These are phyloP conservation scores for Ramularia endophylla DNA, from an alignment of 2,329 filamentous ascomycete genomes.

Conservation along the genomic window DNA sequence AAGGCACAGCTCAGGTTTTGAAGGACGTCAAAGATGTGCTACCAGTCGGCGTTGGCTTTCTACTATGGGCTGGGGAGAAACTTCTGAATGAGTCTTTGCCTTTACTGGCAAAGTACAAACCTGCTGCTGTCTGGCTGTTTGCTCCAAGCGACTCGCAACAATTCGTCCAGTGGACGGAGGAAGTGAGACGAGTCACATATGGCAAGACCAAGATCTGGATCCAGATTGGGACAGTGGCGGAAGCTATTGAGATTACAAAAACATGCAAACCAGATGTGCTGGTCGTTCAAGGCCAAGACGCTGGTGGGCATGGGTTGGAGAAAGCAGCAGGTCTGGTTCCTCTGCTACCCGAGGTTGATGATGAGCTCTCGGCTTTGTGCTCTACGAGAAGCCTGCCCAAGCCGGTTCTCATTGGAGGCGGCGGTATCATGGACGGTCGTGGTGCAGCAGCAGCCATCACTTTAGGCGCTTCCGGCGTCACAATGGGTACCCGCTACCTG, in stretches of 20 bases:
- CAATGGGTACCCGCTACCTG: constrained; percentile 60
- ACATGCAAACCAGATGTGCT: constrained; percentile 51
- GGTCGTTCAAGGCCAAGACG: constrained; percentile 59
- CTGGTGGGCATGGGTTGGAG: constrained; percentile 57
- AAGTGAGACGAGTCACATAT: constrained; percentile 29
- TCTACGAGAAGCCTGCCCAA: constrained; percentile 8
- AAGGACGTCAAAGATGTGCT: constrained; percentile 27
- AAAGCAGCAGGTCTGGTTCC: constrained; percentile 50
- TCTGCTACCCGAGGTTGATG: constrained; percentile 53
- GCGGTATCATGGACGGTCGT: constrained; percentile 53
- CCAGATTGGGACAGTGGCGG: constrained; percentile 55
- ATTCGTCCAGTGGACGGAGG: constrained; percentile 29
- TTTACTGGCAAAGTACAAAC: constrained; percentile 43
- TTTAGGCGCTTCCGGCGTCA: constrained; percentile 49
- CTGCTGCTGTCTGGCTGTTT: constrained; percentile 62
- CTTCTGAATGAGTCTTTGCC: constrained; percentile 43
- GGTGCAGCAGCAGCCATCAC: constrained; percentile 51
- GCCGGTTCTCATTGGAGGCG: constrained; percentile 49
- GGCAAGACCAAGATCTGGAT: constrained; percentile 48
- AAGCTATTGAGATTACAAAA: constrained; percentile 46
- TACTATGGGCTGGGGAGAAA: constrained; percentile 45
- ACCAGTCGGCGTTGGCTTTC: constrained; percentile 57
- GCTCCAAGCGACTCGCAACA: constrained; percentile 46
- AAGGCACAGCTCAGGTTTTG: constrained; percentile 19
- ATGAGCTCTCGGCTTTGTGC: constrained; percentile 36